These are phyloP conservation scores for Penicillium sp. DNA, from an alignment of 2,329 filamentous ascomycete genomes.

Conservation along the genomic window DNA sequence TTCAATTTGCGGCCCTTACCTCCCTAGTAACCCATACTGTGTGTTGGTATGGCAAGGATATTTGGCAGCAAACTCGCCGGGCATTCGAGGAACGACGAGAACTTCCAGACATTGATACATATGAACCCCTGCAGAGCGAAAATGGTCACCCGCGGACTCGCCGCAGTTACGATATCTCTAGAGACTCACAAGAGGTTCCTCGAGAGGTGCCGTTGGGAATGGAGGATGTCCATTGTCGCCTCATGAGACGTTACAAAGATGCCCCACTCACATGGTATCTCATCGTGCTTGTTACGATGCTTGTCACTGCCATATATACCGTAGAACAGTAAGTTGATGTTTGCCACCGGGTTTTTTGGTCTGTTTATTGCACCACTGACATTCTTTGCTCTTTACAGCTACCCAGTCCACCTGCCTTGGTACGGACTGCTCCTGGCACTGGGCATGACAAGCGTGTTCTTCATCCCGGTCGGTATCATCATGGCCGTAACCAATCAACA, in stretches of 20 bases:
- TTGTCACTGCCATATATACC: slow-evolving; percentile 76
- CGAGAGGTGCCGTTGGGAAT: slow-evolving; percentile 56
- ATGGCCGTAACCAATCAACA: slow-evolving; percentile 93
- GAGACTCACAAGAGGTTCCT: slow-evolving; percentile 25
- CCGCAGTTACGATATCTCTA: slow-evolving; percentile 12
- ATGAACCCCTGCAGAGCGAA: slow-evolving; percentile 51
- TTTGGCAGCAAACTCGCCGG: slow-evolving; percentile 72
- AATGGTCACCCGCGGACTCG: slow-evolving; percentile 2
- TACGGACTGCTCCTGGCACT: slow-evolving; percentile 80
- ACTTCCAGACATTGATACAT: slow-evolving; percentile 50
- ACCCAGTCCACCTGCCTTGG: slow-evolving; percentile 81
- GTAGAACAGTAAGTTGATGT: slow-evolving; percentile 70
- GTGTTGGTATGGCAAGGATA: slow-evolving; percentile 83
- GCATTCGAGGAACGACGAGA: slow-evolving; percentile 65
- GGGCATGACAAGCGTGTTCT: slow-evolving; percentile 74
- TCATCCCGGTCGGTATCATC: slow-evolving; percentile 88
- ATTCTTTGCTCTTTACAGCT: slow-evolving; percentile 48
- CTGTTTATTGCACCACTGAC: slow-evolving; percentile 13
- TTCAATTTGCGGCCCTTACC: slow-evolving; percentile 81
- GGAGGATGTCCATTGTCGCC: slow-evolving; percentile 80
- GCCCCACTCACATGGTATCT: slow-evolving; percentile 82
- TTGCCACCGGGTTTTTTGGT: not conserved
- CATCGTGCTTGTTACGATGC: slow-evolving; percentile 72
- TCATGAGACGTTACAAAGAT: slow-evolving; percentile 82
- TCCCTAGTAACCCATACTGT: slow-evolving; percentile 77